These are phyloP conservation scores for Epichloe elymi DNA, from an alignment of 2,329 filamentous ascomycete genomes.

Conservation along the genomic window DNA sequence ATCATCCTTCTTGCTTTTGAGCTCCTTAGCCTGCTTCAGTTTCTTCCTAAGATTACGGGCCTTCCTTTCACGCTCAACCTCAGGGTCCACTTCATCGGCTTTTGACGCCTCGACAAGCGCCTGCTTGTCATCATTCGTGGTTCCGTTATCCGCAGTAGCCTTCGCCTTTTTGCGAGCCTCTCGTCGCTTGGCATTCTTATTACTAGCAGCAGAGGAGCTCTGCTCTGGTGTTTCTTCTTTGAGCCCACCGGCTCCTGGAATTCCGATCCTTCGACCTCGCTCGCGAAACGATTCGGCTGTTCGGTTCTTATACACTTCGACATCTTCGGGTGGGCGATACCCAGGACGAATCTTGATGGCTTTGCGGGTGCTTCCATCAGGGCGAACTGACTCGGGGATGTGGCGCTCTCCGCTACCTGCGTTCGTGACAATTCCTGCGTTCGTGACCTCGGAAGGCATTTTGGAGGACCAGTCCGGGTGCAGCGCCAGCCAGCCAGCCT, in stretches of 20 bases:
- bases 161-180: slow-evolving; percentile 45
- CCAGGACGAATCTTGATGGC: slow-evolving; percentile 91
- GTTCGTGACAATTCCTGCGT: slow-evolving; percentile 66
- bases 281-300: slow-evolving; percentile 76
- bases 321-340: slow-evolving; percentile 87
- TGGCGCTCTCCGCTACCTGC: slow-evolving; percentile 65
- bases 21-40: slow-evolving; percentile 79
- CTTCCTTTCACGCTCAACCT: slow-evolving; percentile 81
- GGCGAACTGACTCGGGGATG: slow-evolving; percentile 74
- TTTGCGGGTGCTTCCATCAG: slow-evolving; percentile 84
- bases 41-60: slow-evolving; percentile 88
- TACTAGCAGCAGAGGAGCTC: slow-evolving; percentile 40
- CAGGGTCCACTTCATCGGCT: slow-evolving; percentile 44
- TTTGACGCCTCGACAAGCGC: slow-evolving; percentile 12
- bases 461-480: slow-evolving; percentile 3
- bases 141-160: slow-evolving; percentile 44
- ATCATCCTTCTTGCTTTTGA: slow-evolving; percentile 81
- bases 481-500: background rate
- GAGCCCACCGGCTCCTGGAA: slow-evolving; percentile 60
- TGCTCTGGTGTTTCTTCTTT: slow-evolving; percentile 36
- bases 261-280: slow-evolving; percentile 44
- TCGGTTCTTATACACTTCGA: slow-evolving; percentile 90
- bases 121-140: slow-evolving; percentile 37
- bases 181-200: slow-evolving; percentile 75
- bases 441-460: slow-evolving; percentile 40